Evolutionary conservation across 805 yeast genomes (phyloP).

Genomic region (Clavispora vitiphila): DNA sequence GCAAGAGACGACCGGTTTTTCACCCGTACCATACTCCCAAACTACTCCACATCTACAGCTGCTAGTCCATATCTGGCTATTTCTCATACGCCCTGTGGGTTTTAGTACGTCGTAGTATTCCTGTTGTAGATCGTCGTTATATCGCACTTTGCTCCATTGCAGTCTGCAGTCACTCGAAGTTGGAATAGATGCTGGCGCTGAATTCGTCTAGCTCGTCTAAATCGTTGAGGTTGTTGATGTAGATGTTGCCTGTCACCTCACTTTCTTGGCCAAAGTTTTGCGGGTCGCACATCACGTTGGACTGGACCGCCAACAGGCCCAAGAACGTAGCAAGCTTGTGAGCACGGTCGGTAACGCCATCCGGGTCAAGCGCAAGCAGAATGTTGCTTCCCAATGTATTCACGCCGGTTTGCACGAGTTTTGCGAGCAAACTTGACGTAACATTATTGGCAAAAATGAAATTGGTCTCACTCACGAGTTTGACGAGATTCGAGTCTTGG

Average conservation of each 20-base stretch:
- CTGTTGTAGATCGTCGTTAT: too few species aligned
- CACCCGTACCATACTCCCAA: too few species aligned
- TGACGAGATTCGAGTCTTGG: constrained; percentile 31
- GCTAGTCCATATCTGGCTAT: too few species aligned
- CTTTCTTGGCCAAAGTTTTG: constrained; percentile 24
- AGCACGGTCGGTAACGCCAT: constrained; percentile 11
- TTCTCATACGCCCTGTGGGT: too few species aligned
- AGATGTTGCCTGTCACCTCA: constrained; percentile 36
- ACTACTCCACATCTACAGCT: too few species aligned
- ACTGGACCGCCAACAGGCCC: constrained; percentile 65
- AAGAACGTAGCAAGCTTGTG: constrained; percentile 57
- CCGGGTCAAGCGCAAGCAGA: constrained; percentile 21
- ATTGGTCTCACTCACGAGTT: constrained; percentile 43
- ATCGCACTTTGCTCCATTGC: too few species aligned
- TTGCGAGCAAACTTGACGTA: constrained; percentile 26
- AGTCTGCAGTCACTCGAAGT: constrained; percentile 42
- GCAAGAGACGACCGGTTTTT: too few species aligned
- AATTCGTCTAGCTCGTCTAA: constrained; percentile 71
- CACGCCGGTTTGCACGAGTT: constrained; percentile 30
- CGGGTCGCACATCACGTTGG: constrained; percentile 46
- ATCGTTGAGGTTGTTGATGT: constrained; percentile 32
- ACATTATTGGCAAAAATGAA: constrained; percentile 32
- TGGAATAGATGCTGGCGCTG: constrained; percentile 87
- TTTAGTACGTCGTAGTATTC: too few species aligned
- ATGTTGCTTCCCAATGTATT: constrained; percentile 33